Percentiles rank a stretch among this genome's conserved stretches.
Evolutionary conservation across 208 protist genomes (phyloP).

Genomic region (Acanthamoeba royreba): DNA sequence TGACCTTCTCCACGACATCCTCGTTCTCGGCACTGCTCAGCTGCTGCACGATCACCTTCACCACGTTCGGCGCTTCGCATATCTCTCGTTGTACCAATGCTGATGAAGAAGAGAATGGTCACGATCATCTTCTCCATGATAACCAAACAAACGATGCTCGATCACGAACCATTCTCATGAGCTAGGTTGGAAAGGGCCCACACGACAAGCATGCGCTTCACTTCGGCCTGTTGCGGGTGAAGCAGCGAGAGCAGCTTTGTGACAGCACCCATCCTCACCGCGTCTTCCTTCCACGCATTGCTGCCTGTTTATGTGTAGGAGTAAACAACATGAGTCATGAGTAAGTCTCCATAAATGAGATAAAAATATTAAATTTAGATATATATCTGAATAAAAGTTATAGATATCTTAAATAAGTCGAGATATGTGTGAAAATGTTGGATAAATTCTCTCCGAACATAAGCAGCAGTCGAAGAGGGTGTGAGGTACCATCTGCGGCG

Average conservation of each 20-base stretch:
- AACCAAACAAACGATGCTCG: no score
- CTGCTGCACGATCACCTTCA: neutral
- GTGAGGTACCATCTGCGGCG: neutral
- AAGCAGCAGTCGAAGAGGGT: neutral
- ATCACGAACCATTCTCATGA: neutral
- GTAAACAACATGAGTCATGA: neutral
- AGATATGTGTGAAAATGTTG: neutral
- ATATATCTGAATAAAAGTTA: neutral
- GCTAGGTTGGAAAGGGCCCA: neutral
- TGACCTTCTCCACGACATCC: neutral
- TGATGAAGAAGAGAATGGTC: neutral
- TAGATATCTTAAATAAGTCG: neutral
- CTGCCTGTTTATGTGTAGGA: neutral
- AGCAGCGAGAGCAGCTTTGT: neutral
- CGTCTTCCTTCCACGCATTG: neutral
- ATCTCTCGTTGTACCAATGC: neutral
- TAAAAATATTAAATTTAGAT: neutral
- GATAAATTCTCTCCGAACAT: no score
- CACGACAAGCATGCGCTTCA: neutral
- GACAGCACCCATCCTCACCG: neutral
- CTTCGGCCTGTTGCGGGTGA: neutral
- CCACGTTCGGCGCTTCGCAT: neutral
- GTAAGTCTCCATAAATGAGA: neutral
- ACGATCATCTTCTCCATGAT: no score
- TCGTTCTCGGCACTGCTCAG: neutral